phyloP scores from a whole-genome alignment of 1,284 basidiomycete genomes.

The Apiotrichum montevideense region DNA sequence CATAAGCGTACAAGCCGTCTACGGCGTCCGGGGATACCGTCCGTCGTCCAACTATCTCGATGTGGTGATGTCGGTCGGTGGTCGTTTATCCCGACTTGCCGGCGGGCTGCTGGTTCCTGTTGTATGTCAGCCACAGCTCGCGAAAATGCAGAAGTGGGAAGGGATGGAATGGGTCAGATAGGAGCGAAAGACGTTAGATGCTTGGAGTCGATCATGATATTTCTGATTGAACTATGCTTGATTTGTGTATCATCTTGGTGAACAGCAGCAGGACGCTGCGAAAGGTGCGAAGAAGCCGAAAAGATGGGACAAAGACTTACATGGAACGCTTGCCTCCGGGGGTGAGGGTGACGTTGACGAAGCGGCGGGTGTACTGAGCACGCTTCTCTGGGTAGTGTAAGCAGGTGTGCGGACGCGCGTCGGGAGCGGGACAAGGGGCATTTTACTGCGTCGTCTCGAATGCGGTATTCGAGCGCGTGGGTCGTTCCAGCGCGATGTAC shows the following conservation, averaged over 20 bases:
- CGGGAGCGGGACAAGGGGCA: not conserved
- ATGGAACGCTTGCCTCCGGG: conserved; percentile 93
- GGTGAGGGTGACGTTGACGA: conserved; percentile 84
- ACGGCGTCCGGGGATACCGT: conserved; percentile 6
- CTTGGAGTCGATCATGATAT: conserved; percentile 58
- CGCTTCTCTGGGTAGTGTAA: conserved; percentile 61
- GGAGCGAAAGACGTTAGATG: conserved; percentile 88
- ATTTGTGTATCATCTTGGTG: conserved; percentile 58
- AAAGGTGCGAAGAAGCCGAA: not conserved
- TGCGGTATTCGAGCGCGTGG: too few relatives aligned
- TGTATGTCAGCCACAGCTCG: conserved; percentile 10
- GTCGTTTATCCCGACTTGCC: conserved; percentile 45
- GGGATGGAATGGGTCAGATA: conserved; percentile 59
- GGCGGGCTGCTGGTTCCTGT: conserved; percentile 45
- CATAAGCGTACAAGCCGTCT: conserved; percentile 24
- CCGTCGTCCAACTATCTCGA: conserved; percentile 8
- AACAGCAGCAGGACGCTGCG: not conserved
- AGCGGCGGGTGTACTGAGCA: conserved; percentile 62
- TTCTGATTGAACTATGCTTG: conserved; percentile 91
- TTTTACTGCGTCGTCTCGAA: too few relatives aligned
- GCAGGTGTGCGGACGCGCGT: not conserved
- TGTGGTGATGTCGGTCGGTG: not conserved
- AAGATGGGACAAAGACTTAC: conserved; percentile 55
- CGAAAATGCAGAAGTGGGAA: not conserved
- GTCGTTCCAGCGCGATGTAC: too few relatives aligned